phyloP scores from a whole-genome alignment of 352 stramenopile species.

The Hyaloperonospora brassicae region DNA sequence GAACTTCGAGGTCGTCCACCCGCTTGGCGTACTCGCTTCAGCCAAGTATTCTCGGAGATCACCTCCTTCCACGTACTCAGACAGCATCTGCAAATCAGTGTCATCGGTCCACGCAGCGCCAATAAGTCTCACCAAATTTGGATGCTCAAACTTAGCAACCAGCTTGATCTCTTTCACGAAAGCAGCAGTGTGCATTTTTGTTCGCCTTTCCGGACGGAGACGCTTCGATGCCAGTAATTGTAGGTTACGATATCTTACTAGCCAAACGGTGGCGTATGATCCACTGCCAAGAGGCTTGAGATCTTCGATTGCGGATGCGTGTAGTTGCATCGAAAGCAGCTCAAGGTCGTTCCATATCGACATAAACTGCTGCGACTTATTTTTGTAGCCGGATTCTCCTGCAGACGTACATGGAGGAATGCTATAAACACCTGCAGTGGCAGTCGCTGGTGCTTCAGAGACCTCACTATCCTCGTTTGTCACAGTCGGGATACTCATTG shows the following conservation, averaged over 20 bases:
- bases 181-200: conserved; percentile 24
- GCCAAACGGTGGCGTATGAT: conserved; percentile 39
- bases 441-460: not conserved
- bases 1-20: conserved; percentile 36
- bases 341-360: conserved; percentile 44
- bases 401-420: conserved; percentile 26
- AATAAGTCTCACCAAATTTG: conserved; percentile 55
- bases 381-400: conserved; percentile 27
- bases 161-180: conserved; percentile 75
- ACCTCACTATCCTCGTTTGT: conserved; percentile 6
- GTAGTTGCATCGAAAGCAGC: conserved; percentile 39
- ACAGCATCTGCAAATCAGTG: conserved; percentile 46
- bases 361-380: conserved; percentile 23
- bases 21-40: conserved; percentile 13
- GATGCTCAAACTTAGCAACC: conserved; percentile 44
- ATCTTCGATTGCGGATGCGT: conserved; percentile 41
- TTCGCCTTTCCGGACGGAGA: conserved; percentile 35
- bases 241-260: conserved; percentile 34
- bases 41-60: conserved; percentile 46
- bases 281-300: conserved; percentile 40
- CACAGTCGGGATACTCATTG: conserved; percentile 16
- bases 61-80: conserved; percentile 57
- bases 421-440: conserved; percentile 11
- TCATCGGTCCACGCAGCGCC: conserved; percentile 54
- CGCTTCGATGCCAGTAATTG: conserved; percentile 44